Conservation (phyloP, 1,139 yeast genomes). For the Fermentozyma sake region DNA sequence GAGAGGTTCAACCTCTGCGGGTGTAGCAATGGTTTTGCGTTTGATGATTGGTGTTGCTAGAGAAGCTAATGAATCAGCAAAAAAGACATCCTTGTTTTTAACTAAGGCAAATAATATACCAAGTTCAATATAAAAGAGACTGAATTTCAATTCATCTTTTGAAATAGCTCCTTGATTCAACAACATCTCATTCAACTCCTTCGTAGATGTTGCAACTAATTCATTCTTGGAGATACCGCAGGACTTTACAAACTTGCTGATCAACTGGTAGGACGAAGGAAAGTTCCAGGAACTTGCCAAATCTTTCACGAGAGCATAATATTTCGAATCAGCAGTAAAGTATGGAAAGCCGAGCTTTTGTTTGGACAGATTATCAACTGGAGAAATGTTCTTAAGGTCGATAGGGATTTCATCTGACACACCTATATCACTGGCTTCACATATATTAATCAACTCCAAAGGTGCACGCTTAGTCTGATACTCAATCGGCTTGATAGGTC, state of each 20-base stretch:
- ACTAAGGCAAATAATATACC: conserved; percentile 16
- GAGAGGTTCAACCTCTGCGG: too few relatives aligned
- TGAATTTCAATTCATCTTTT: conserved; percentile 13
- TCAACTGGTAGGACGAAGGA: conserved; percentile 43
- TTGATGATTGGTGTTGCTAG: too few relatives aligned
- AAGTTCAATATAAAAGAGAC: conserved; percentile 28
- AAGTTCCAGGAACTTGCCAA: conserved; percentile 35
- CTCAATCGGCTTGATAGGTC: too few relatives aligned
- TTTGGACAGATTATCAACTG: too few relatives aligned
- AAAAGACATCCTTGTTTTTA: conserved; percentile 15
- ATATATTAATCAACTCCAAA: too few relatives aligned
- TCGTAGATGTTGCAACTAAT: conserved; percentile 17
- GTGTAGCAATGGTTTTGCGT: too few relatives aligned
- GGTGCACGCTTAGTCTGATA: too few relatives aligned
- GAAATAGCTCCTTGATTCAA: conserved; percentile 17
- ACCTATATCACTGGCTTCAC: too few relatives aligned
- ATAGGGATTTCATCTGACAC: too few relatives aligned
- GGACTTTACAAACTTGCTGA: conserved; percentile 22
- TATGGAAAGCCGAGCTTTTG: conserved; percentile 7
- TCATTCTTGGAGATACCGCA: conserved; percentile 17
- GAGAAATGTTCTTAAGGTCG: too few relatives aligned
- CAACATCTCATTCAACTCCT: conserved; percentile 21
- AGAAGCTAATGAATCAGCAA: too few relatives aligned
- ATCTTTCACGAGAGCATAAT: conserved; percentile 28
- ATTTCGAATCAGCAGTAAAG: conserved; percentile 4